Conservation (phyloP, 225 moss, liverwort and hornwort species). For the Antitrichia curtipendula region DNA sequence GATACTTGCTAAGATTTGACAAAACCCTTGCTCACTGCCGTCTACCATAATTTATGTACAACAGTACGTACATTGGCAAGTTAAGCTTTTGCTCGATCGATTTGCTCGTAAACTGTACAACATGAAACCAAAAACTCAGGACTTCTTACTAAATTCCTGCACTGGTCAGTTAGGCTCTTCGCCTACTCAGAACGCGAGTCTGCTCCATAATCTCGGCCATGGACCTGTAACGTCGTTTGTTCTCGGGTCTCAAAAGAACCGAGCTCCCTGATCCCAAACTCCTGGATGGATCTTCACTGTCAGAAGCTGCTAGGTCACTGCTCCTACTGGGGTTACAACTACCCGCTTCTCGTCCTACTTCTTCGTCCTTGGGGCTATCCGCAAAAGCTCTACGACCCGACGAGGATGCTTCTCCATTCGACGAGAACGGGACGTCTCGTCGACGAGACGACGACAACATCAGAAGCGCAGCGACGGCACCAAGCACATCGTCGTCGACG, state of each 20-base stretch:
- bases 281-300: not conserved
- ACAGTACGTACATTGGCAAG: not conserved
- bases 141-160: not conserved
- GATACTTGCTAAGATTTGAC: not conserved
- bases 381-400: not conserved
- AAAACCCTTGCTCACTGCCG: slow-evolving; percentile 6
- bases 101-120: slow-evolving; percentile 15
- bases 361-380: not conserved
- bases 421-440: not conserved
- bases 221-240: slow-evolving; percentile 18
- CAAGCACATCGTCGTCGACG: not conserved
- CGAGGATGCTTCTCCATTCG: not conserved
- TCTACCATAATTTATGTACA: not conserved
- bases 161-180: not conserved
- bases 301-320: not conserved
- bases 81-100: not conserved
- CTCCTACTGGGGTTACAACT: not conserved
- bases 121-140: not conserved
- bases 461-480: not conserved
- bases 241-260: slow-evolving; percentile 23
- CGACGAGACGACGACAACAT: not conserved
- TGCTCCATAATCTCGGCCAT: slow-evolving; percentile 13
- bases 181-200: not conserved
- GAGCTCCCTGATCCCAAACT: slow-evolving; percentile 13
- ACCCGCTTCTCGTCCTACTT: not conserved